These are phyloP conservation scores for Teratosphaeria viscida DNA, from an alignment of 2,329 filamentous ascomycete genomes.

Conservation along the genomic window DNA sequence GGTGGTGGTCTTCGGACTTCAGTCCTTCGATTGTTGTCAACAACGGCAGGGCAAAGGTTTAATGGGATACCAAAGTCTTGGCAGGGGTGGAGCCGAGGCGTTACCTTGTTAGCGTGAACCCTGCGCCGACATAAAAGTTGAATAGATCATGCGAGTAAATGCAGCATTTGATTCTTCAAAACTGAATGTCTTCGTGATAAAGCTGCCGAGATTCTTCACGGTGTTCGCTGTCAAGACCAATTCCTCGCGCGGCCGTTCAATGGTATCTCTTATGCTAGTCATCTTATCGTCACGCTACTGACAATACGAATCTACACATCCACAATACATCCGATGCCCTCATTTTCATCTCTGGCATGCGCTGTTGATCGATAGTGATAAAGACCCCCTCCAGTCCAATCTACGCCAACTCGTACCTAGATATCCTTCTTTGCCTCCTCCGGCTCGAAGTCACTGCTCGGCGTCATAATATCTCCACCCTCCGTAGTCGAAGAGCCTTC, in stretches of 20 bases:
- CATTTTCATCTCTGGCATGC: not conserved
- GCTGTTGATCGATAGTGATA: not conserved
- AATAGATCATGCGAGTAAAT: no score
- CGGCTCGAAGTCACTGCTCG: conserved; percentile 2
- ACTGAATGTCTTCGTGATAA: no score
- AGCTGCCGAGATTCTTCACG: no score
- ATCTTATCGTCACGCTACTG: not conserved
- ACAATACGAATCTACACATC: not conserved
- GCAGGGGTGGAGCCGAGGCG: no score
- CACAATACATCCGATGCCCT: not conserved
- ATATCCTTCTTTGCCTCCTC: conserved; percentile 6
- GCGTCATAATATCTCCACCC: conserved; percentile 2
- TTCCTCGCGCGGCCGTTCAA: not conserved
- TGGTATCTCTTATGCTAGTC: not conserved
- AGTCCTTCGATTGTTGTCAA: no score
- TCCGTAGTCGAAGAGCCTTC: not conserved
- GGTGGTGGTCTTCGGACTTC: no score
- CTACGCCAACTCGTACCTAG: not conserved
- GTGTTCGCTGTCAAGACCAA: not conserved
- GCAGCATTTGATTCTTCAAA: no score
- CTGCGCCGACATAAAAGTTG: no score
- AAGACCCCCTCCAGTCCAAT: not conserved
- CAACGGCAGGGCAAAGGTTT: no score
- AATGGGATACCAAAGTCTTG: no score
- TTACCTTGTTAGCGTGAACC: no score